These are phyloP conservation scores for Sporobolomyces pararoseus DNA, from an alignment of 768 basidiomycete species.

Conservation along the genomic window DNA sequence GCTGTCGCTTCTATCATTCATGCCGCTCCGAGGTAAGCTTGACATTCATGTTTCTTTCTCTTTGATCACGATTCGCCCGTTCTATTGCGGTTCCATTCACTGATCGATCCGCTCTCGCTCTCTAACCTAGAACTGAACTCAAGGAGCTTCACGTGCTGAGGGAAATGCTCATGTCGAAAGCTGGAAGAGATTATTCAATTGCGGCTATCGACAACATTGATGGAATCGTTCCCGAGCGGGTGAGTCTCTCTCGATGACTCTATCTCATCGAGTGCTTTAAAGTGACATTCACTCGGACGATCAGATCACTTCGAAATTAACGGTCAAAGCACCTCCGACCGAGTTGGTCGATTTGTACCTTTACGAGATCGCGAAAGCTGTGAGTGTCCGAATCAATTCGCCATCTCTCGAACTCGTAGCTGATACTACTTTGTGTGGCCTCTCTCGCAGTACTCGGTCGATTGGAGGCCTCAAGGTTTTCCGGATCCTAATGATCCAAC, in stretches of 20 bases:
- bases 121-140: constrained; percentile 36
- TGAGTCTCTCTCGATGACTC: constrained; percentile 56
- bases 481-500: constrained; percentile 8
- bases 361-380: constrained; percentile 76
- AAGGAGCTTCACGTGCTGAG: constrained; percentile 69
- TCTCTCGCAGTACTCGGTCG: constrained; percentile 36
- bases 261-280: too few relatives aligned
- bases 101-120: neutral
- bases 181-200: constrained; percentile 80
- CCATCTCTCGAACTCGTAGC: neutral
- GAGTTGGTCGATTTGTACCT: constrained; percentile 84
- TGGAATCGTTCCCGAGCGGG: constrained; percentile 75
- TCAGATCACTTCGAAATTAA: constrained; percentile 73
- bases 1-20: constrained; percentile 83
- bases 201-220: constrained; percentile 82
- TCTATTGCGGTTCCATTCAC: too few relatives aligned
- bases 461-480: constrained; percentile 32
- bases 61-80: too few relatives aligned
- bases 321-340: constrained; percentile 63
- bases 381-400: constrained; percentile 3
- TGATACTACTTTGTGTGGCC: too few relatives aligned
- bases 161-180: constrained; percentile 94
- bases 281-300: too few relatives aligned
- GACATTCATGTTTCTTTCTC: neutral
- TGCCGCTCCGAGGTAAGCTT: constrained; percentile 82